These are phyloP conservation scores for Fusarium sp. DNA, from an alignment of 2,329 filamentous ascomycete species.

Conservation along the genomic window DNA sequence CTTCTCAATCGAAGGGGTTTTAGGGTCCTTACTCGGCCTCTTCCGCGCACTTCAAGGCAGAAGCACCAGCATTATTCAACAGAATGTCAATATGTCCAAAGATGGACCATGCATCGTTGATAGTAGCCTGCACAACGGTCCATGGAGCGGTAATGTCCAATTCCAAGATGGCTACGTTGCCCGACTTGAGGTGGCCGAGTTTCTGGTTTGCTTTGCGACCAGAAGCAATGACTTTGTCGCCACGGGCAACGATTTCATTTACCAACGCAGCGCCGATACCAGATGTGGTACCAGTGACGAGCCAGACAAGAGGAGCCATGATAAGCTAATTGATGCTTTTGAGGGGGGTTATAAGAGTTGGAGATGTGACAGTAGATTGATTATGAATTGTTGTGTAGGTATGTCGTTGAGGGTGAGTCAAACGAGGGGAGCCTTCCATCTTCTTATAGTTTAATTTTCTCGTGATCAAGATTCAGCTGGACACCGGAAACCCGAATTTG, in stretches of 20 bases:
- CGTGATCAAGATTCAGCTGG: not conserved
- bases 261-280: not conserved
- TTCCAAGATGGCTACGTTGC: not conserved
- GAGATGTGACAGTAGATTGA: not conserved
- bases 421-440: not conserved
- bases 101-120: not conserved
- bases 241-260: not conserved
- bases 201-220: not conserved
- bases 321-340: not conserved
- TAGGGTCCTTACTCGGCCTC: not conserved
- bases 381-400: not conserved
- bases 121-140: not conserved
- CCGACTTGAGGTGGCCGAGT: not conserved
- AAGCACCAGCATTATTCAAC: not conserved
- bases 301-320: not conserved
- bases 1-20: rapidly evolving
- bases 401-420: not conserved
- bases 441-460: not conserved
- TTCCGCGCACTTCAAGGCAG: not conserved
- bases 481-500: not conserved
- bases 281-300: not conserved
- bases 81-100: not conserved
- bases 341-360: not conserved
- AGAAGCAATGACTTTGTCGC: not conserved
- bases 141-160: not conserved